A percentile compares a stretch with the other conserved stretches of the same genome.
Evolutionary conservation across 768 basidiomycete genomes (phyloP).

Genomic region (Pluteus cervinus): DNA sequence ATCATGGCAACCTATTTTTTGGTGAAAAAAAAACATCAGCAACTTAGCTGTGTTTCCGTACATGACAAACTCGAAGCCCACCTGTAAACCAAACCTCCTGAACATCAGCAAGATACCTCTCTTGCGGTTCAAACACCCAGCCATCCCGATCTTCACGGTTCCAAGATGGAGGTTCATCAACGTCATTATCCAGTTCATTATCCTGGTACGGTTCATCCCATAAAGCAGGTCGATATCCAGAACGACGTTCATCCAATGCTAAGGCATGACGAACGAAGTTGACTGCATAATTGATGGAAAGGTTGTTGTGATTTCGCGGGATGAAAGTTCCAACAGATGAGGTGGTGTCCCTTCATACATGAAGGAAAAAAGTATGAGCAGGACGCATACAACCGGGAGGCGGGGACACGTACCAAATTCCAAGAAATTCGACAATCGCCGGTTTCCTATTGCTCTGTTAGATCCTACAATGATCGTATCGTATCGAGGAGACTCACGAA

Average conservation of each 20-base stretch:
- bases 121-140: neutral
- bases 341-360: constrained; percentile 10
- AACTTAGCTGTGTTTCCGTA: too few species aligned
- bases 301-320: constrained; percentile 5
- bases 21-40: neutral
- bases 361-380: neutral
- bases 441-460: constrained; percentile 4
- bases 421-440: constrained; percentile 13
- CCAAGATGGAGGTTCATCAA: constrained; percentile 9
- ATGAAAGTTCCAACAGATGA: constrained; percentile 10
- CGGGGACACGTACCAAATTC: constrained; percentile 6
- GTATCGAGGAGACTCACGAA: constrained; percentile 8
- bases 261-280: constrained; percentile 3
- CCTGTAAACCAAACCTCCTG: constrained; percentile 8
- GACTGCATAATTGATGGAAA: constrained; percentile 1
- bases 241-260: constrained; percentile 2
- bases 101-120: constrained; percentile 1
- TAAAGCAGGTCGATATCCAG: neutral
- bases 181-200: constrained; percentile 18
- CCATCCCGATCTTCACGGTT: neutral
- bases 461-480: too few species aligned
- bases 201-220: neutral
- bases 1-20: constrained; percentile 6
- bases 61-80: neutral
- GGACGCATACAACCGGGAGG: too few species aligned